Conservation (phyloP, 2,329 filamentous ascomycete genomes). For the Aspergillus thermomutatus region DNA sequence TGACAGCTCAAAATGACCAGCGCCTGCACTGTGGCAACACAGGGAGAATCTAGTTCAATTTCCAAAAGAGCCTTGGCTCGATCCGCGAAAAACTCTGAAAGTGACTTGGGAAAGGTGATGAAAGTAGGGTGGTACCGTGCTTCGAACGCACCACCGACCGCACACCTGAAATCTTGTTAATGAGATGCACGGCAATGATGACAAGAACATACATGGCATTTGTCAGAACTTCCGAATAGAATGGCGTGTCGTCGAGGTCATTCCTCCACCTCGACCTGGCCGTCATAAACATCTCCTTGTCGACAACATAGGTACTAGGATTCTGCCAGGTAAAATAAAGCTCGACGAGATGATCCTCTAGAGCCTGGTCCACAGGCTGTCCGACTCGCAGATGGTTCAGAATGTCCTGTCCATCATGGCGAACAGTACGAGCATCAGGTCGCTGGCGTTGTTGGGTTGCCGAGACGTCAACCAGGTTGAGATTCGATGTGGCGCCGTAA, state of each 20-base stretch:
- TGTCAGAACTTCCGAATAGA: conserved; percentile 41
- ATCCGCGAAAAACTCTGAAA: conserved; percentile 39
- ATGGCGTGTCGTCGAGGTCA: conserved; percentile 37
- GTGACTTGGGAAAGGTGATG: conserved; percentile 36
- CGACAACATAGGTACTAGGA: conserved; percentile 44
- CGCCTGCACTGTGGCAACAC: conserved; percentile 48
- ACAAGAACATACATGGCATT: conserved; percentile 37
- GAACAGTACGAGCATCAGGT: conserved; percentile 38
- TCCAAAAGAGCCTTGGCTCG: conserved; percentile 46
- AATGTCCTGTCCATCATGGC: conserved; percentile 39
- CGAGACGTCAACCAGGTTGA: conserved; percentile 41
- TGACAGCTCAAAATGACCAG: conserved; percentile 45
- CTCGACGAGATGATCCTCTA: conserved; percentile 45
- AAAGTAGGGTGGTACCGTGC: conserved; percentile 43
- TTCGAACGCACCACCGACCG: conserved; percentile 44
- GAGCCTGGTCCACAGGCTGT: conserved; percentile 37
- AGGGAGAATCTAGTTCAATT: conserved; percentile 47
- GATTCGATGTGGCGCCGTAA: conserved; percentile 45
- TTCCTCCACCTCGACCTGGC: conserved; percentile 35
- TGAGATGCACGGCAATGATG: background rate
- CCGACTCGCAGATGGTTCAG: conserved; percentile 42
- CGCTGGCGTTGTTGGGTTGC: conserved; percentile 32
- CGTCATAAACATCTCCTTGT: conserved; percentile 40
- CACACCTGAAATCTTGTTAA: conserved; percentile 30
- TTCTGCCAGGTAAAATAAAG: conserved; percentile 51